Evolutionary conservation across 495 filamentous ascomycete genomes (phyloP).

Genomic region (Clohesyomyces aquaticus): DNA sequence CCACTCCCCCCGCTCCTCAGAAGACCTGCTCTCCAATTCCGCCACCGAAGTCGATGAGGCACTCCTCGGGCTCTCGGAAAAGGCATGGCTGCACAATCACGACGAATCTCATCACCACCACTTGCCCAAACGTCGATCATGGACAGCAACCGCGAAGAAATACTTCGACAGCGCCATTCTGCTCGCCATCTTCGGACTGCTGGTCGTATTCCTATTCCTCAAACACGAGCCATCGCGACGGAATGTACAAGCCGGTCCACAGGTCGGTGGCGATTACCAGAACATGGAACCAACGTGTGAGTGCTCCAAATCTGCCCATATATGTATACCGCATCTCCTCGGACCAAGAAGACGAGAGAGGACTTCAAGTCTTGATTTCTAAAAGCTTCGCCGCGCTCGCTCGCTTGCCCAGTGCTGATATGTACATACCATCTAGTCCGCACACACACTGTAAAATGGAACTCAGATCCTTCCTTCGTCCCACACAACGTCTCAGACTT

Average conservation of each 20-base stretch:
- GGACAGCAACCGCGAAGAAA: neutral
- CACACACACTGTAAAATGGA: conserved; percentile 2
- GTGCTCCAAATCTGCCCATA: too few species aligned
- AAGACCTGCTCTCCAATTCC: too few species aligned
- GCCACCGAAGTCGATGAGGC: neutral
- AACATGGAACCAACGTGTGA: neutral
- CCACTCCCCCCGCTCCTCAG: too few species aligned
- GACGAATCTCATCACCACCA: neutral
- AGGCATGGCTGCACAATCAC: neutral
- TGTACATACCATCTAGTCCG: neutral
- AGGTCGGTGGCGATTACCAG: conserved; percentile 12
- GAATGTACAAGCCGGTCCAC: neutral
- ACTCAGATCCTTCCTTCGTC: conserved; percentile 16
- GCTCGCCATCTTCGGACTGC: conserved; percentile 7
- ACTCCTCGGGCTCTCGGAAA: too few species aligned
- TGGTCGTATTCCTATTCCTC: conserved; percentile 1
- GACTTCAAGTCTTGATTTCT: too few species aligned
- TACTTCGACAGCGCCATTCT: conserved; percentile 6
- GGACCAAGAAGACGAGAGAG: too few species aligned
- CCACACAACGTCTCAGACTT: conserved; percentile 14
- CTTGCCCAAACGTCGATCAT: neutral
- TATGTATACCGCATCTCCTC: too few species aligned
- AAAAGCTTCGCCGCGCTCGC: too few species aligned
- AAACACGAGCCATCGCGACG: neutral
- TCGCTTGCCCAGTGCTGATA: too few species aligned